Conservation (phyloP, 495 filamentous ascomycete genomes). For the Astrothelium subdiscretum region DNA sequence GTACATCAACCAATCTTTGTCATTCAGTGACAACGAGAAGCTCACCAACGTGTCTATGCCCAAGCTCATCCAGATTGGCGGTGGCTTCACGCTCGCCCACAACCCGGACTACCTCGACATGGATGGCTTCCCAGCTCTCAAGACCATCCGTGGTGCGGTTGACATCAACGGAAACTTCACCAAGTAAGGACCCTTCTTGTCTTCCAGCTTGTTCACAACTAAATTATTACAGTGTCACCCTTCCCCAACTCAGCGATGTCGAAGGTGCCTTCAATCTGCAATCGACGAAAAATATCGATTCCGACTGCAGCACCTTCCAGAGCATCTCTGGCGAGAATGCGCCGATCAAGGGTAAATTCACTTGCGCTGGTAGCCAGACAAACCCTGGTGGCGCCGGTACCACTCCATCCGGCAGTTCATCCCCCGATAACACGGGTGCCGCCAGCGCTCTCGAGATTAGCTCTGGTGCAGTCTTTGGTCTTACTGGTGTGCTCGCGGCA, state of each 20-base stretch:
- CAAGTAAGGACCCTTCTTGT: constrained; percentile 46
- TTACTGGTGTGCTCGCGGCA: constrained; percentile 27
- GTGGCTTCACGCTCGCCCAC: constrained; percentile 74
- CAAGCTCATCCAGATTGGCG: constrained; percentile 52
- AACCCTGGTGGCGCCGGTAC: constrained; percentile 20
- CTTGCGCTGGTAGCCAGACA: constrained; percentile 26
- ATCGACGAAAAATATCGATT: constrained; percentile 41
- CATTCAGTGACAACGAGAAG: constrained; percentile 65
- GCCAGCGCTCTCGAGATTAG: constrained; percentile 22
- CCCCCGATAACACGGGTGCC: constrained; percentile 9
- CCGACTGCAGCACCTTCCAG: constrained; percentile 29
- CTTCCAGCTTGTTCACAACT: background rate
- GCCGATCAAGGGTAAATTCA: constrained; percentile 35
- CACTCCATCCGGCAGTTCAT: constrained; percentile 13
- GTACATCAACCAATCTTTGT: constrained; percentile 49
- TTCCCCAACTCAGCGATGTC: constrained; percentile 62
- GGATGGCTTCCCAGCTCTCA: constrained; percentile 52
- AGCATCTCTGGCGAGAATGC: constrained; percentile 39
- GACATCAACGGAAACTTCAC: constrained; percentile 80
- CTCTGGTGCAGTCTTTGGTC: constrained; percentile 18
- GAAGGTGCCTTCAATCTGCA: constrained; percentile 79
- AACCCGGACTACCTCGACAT: constrained; percentile 62
- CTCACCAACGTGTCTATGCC: constrained; percentile 71
- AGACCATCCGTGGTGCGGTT: constrained; percentile 69
- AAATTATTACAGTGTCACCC: constrained; percentile 43